Evolutionary conservation across 768 basidiomycete species (phyloP).

Genomic region (Trametes punicea): DNA sequence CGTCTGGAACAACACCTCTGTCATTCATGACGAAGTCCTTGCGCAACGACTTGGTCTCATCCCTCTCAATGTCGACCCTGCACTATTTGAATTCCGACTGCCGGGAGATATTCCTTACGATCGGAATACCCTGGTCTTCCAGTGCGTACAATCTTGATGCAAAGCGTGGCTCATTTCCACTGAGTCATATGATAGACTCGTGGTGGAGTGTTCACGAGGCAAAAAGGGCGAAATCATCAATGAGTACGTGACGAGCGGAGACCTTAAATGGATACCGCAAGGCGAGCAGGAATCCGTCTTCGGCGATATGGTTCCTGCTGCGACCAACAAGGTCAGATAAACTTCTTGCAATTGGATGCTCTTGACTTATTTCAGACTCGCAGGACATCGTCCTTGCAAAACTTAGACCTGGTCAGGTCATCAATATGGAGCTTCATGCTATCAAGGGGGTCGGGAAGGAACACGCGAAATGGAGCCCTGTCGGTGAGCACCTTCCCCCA

Average conservation of each 20-base stretch:
- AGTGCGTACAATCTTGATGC: constrained; percentile 19
- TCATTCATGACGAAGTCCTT: constrained; percentile 92
- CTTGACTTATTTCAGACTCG: background rate
- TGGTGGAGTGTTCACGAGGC: constrained; percentile 59
- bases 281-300: constrained; percentile 76
- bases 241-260: constrained; percentile 49
- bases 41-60: constrained; percentile 90
- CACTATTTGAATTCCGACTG: constrained; percentile 54
- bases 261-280: constrained; percentile 74
- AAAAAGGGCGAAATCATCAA: constrained; percentile 41
- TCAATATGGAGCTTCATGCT: constrained; percentile 86
- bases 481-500: constrained; percentile 50
- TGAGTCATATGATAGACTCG: constrained; percentile 34
- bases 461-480: constrained; percentile 96
- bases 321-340: constrained; percentile 50
- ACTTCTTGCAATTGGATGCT: background rate
- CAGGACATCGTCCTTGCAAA: constrained; percentile 85
- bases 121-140: constrained; percentile 88
- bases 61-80: constrained; percentile 84
- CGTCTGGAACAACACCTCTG: constrained; percentile 91
- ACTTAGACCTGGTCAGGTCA: constrained; percentile 83
- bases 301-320: constrained; percentile 42
- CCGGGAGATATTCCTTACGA: constrained; percentile 61
- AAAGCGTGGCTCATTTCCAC: too few relatives aligned
- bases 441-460: constrained; percentile 91